These are phyloP conservation scores for Lentinula edodes DNA, from an alignment of 768 basidiomycete species.

Conservation along the genomic window DNA sequence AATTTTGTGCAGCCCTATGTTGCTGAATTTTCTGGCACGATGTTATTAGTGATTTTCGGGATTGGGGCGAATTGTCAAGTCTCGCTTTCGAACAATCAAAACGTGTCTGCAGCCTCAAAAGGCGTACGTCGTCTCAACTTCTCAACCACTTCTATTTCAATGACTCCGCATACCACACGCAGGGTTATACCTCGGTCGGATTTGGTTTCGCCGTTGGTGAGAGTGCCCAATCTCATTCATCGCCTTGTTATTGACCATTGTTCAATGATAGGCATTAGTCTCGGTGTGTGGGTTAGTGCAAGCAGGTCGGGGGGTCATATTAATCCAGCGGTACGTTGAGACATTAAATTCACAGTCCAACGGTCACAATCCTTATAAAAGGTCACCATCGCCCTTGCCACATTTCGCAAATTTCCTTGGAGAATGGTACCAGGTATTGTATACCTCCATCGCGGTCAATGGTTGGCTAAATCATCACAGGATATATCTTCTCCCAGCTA, in stretches of 20 bases:
- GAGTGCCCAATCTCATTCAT: background rate
- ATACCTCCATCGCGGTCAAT: background rate
- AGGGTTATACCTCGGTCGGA: constrained; percentile 37
- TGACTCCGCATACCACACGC: background rate
- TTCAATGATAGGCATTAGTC: constrained; percentile 27
- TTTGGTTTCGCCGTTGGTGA: constrained; percentile 41
- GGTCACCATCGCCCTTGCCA: constrained; percentile 67
- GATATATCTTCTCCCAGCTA: constrained; percentile 60
- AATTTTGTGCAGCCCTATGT: constrained; percentile 31
- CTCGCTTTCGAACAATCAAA: constrained; percentile 33
- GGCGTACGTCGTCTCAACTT: constrained; percentile 33
- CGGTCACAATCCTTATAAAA: constrained; percentile 15
- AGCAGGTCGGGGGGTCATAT: constrained; percentile 48
- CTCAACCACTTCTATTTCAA: background rate
- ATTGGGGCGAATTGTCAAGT: constrained; percentile 45
- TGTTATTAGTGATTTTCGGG: constrained; percentile 50
- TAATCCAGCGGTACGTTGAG: constrained; percentile 27
- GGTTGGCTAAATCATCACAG: constrained; percentile 8
- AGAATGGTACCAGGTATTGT: constrained; percentile 61
- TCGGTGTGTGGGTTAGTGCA: constrained; percentile 44
- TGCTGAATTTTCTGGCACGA: constrained; percentile 50
- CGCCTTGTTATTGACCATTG: background rate
- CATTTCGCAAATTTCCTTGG: constrained; percentile 73
- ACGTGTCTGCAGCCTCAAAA: constrained; percentile 34
- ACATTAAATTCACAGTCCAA: background rate